Percentiles rank a stretch among this genome's conserved stretches.
phyloP scores from a whole-genome alignment of 306 rosid species.

The Vicia villosa region DNA sequence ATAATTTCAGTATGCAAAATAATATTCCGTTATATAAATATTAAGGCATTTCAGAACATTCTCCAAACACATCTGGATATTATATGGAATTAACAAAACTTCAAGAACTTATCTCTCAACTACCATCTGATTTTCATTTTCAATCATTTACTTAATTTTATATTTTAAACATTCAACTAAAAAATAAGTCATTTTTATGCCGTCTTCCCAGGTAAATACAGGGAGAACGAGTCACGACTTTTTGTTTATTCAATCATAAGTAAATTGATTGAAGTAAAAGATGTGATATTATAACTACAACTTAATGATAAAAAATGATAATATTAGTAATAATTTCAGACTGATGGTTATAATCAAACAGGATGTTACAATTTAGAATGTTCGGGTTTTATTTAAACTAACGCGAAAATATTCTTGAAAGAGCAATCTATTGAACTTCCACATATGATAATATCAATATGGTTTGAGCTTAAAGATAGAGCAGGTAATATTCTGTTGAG shows the following conservation, averaged over 20 bases:
- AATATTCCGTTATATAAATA: no score
- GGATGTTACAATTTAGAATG: slow-evolving; percentile 93
- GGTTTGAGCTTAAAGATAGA: background rate
- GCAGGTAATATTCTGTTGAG: background rate
- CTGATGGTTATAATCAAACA: slow-evolving; percentile 84
- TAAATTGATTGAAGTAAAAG: slow-evolving; percentile 9
- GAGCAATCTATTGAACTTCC: slow-evolving; percentile 74
- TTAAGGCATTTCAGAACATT: no score
- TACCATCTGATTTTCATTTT: slow-evolving; percentile 47
- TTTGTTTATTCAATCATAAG: slow-evolving; percentile 95
- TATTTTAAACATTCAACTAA: slow-evolving; percentile 32
- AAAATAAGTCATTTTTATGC: slow-evolving; percentile 46
- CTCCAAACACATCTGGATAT: no score
- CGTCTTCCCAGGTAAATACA: slow-evolving; percentile 88
- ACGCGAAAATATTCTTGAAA: slow-evolving; percentile 78
- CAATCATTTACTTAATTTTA: slow-evolving; percentile 3
- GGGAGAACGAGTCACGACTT: slow-evolving; percentile 82
- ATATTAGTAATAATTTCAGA: slow-evolving; percentile 44
- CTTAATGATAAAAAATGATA: no score
- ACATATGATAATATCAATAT: background rate
- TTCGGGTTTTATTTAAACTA: slow-evolving; percentile 90
- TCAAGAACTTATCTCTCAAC: no score
- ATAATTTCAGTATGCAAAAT: no score
- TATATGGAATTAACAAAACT: no score
- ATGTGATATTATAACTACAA: no score